These are phyloP conservation scores for Sideroxylon spinosum DNA, from an alignment of 179 eudicot species.

Conservation along the genomic window DNA sequence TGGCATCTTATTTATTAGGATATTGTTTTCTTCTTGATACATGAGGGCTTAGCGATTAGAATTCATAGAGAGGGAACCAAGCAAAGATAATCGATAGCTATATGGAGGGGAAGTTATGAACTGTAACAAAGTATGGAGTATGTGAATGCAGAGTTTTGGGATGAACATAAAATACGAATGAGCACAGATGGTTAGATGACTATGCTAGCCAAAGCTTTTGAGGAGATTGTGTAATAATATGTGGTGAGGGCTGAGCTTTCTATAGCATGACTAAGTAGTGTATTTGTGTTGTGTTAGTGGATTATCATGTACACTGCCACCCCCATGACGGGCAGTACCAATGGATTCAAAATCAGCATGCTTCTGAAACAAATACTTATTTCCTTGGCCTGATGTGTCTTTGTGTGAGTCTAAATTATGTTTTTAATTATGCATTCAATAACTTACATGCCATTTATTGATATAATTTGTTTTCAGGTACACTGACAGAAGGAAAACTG, in stretches of 20 bases:
- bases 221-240: too few relatives aligned
- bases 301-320: too few relatives aligned
- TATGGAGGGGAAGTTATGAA: too few relatives aligned
- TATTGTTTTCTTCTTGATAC: neutral
- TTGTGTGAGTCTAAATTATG: neutral
- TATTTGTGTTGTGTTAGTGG: too few relatives aligned
- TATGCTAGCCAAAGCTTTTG: too few relatives aligned
- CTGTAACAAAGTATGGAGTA: too few relatives aligned
- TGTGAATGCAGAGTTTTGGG: too few relatives aligned
- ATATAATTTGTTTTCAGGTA: slow-evolving; percentile 50
- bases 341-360: neutral
- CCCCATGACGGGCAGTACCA: neutral
- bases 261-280: too few relatives aligned
- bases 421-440: neutral
- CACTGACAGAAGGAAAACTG: slow-evolving; percentile 77
- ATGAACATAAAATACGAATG: too few relatives aligned
- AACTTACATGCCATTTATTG: neutral
- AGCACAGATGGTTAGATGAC: too few relatives aligned
- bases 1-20: neutral
- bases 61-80: neutral
- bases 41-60: neutral
- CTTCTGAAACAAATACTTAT: neutral
- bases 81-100: neutral
- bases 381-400: neutral
- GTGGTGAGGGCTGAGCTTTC: too few relatives aligned